Percentiles rank a stretch among this genome's conserved stretches.
Conservation (phyloP, 768 basidiomycete genomes). For the Podaxis pistillaris region DNA sequence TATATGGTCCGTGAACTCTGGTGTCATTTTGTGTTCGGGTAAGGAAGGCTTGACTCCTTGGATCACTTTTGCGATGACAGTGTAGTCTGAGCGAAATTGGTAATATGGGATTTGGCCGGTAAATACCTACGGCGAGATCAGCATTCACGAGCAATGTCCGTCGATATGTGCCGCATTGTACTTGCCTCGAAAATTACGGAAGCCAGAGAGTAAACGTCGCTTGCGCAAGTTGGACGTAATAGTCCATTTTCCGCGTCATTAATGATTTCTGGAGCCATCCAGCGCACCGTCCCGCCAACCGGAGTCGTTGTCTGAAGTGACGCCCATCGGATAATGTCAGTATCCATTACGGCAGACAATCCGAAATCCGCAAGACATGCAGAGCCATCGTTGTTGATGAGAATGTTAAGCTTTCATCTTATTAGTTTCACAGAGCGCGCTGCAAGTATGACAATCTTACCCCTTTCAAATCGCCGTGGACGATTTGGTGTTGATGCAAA, state of each 20-base stretch:
- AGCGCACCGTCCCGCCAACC: background rate
- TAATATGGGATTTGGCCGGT: background rate
- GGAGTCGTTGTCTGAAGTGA: background rate
- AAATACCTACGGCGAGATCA: background rate
- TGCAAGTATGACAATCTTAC: slow-evolving; percentile 7
- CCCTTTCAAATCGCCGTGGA: slow-evolving; percentile 22
- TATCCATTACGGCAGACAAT: slow-evolving; percentile 8
- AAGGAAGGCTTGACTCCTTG: background rate
- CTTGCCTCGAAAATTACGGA: background rate
- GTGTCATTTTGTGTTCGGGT: background rate
- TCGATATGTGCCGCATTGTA: background rate
- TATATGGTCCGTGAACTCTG: background rate
- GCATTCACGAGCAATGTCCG: background rate
- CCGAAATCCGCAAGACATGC: slow-evolving; percentile 23
- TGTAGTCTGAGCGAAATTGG: background rate
- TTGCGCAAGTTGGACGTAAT: background rate
- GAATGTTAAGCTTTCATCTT: slow-evolving; percentile 18
- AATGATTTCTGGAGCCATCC: background rate
- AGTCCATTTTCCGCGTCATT: background rate
- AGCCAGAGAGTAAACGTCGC: background rate
- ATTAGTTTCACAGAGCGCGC: background rate
- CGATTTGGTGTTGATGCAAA: slow-evolving; percentile 17
- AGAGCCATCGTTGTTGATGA: slow-evolving; percentile 17
- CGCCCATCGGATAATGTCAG: too few relatives aligned
- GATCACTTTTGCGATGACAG: background rate